These are phyloP conservation scores for Paramecium primaurelia DNA, from an alignment of 73 alveolate species.

Conservation along the genomic window DNA sequence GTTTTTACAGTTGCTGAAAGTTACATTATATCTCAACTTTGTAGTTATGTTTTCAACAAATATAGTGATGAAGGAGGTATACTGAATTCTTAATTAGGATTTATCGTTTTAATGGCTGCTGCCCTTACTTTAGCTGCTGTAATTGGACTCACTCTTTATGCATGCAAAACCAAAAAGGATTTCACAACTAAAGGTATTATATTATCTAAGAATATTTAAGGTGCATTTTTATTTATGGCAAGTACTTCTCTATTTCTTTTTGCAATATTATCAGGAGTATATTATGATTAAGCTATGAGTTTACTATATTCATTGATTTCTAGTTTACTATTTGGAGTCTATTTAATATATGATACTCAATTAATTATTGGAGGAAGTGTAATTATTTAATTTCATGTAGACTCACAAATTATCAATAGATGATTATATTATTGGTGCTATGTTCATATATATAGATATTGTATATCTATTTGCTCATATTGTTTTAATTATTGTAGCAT, in stretches of 20 bases:
- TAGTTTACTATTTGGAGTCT: not conserved
- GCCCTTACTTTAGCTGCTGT: conserved; percentile 84
- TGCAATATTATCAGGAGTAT: not conserved
- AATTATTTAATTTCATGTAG: not conserved
- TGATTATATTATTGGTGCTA: conserved; percentile 68
- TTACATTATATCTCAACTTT: not conserved
- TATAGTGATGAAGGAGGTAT: not conserved
- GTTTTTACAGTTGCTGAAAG: not conserved
- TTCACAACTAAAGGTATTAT: conserved; percentile 77
- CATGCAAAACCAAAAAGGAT: conserved; percentile 78
- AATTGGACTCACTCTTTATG: conserved; percentile 84
- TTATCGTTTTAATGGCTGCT: conserved; percentile 76
- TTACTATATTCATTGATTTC: conserved; percentile 47
- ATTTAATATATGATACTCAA: not conserved
- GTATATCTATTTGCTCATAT: conserved; percentile 49
- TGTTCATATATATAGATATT: conserved; percentile 63
- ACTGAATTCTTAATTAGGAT: not conserved
- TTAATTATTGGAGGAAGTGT: conserved; percentile 49
- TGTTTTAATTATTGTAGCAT: not conserved
- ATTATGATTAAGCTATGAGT: not conserved
- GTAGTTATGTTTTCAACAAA: not conserved
- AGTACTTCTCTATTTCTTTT: not conserved
- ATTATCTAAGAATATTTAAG: not conserved
- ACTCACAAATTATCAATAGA: conserved; percentile 55
- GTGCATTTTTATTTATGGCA: not conserved